Conservation (phyloP, 23 red algal species). For the Cyanidium caldarium region DNA sequence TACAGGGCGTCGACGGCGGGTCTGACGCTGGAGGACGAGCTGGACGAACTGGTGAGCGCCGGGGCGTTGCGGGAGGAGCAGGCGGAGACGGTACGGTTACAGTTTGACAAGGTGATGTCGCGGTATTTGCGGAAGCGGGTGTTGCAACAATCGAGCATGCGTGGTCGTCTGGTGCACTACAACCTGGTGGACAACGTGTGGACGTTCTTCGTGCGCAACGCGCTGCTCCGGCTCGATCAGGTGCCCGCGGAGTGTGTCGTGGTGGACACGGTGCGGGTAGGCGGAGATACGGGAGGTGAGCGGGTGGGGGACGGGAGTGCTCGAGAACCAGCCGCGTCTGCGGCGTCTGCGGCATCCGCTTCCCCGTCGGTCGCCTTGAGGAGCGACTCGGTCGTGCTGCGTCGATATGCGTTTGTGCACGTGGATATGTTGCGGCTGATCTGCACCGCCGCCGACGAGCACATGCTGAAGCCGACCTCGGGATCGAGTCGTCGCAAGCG, state of each 20-base stretch:
- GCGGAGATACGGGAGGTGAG: background rate
- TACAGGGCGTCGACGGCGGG: background rate
- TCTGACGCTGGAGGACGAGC: background rate
- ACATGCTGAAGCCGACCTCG: conserved; percentile 7
- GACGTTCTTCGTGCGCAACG: background rate
- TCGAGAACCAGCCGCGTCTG: background rate
- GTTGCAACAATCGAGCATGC: background rate
- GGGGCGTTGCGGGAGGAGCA: background rate
- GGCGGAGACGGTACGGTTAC: background rate
- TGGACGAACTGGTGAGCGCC: background rate
- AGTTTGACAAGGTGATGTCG: background rate
- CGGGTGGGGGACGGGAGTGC: no score
- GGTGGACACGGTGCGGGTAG: background rate
- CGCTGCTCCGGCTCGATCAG: background rate
- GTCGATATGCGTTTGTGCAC: background rate
- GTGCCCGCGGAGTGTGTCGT: background rate
- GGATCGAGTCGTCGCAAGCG: conserved; percentile 6
- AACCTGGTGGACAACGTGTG: background rate
- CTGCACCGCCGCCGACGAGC: background rate
- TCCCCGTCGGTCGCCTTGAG: background rate
- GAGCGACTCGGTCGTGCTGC: no score
- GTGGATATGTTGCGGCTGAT: background rate
- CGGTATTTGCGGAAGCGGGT: background rate
- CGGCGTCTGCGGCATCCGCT: background rate
- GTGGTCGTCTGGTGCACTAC: background rate